Evolutionary conservation across 164 flowering plant genomes (phyloP).

Genomic region (Cinnamomum chago): DNA sequence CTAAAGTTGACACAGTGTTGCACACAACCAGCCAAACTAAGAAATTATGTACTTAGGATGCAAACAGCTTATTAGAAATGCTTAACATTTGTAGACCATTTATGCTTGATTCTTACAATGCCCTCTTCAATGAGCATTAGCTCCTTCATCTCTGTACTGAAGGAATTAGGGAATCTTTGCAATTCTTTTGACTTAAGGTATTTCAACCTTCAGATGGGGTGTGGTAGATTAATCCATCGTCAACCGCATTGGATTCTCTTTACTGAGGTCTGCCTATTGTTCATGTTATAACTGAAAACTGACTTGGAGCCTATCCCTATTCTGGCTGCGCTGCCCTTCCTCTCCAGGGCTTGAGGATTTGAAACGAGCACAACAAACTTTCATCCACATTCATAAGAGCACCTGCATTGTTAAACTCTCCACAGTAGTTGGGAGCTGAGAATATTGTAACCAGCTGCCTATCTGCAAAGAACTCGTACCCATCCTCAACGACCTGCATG

Average conservation of each 20-base stretch:
- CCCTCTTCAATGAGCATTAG: not conserved
- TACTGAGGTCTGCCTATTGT: not conserved
- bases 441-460: slow-evolving; percentile 57
- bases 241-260: not conserved
- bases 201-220: not conserved
- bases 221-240: not conserved
- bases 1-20: not conserved
- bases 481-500: slow-evolving; percentile 54
- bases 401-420: slow-evolving; percentile 58
- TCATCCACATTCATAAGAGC: slow-evolving; percentile 52
- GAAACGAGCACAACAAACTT: slow-evolving; percentile 52
- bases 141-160: not conserved
- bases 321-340: slow-evolving; percentile 20
- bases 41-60: not conserved
- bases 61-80: not conserved
- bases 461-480: slow-evolving; percentile 57
- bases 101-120: not conserved
- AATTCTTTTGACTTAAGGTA: not conserved
- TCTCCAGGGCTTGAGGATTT: slow-evolving; percentile 43
- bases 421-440: slow-evolving; percentile 62
- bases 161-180: not conserved
- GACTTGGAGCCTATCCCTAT: not conserved
- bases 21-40: not conserved
- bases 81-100: not conserved
- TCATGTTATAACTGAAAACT: not conserved